Conservation (phyloP, 2,329 filamentous ascomycete species). For the Pestalotiopsis sp. region DNA sequence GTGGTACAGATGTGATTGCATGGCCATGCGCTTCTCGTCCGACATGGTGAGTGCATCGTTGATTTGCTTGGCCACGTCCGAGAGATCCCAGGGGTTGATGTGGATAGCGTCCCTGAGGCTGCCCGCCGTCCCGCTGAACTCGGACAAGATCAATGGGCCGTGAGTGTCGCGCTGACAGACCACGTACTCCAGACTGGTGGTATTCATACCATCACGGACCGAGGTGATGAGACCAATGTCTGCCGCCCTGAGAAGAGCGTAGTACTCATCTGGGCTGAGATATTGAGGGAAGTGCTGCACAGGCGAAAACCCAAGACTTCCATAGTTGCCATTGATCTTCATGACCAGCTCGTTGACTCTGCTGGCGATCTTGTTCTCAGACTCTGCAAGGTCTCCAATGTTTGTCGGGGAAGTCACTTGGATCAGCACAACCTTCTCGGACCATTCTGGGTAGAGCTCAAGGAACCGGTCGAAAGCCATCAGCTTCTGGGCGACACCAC, state of each 20-base stretch:
- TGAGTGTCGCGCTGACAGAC: slow-evolving; percentile 87
- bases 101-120: slow-evolving; percentile 85
- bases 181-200: slow-evolving; percentile 92
- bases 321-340: slow-evolving; percentile 88
- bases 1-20: slow-evolving; percentile 76
- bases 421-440: slow-evolving; percentile 87
- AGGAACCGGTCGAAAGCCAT: slow-evolving; percentile 93
- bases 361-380: slow-evolving; percentile 79
- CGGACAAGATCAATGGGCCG: slow-evolving; percentile 89
- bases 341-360: slow-evolving; percentile 90
- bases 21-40: slow-evolving; percentile 62
- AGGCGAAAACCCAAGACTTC: slow-evolving; percentile 84
- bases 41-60: slow-evolving; percentile 80
- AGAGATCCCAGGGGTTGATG: slow-evolving; percentile 95
- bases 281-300: slow-evolving; percentile 97
- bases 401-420: slow-evolving; percentile 90
- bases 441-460: slow-evolving; percentile 88
- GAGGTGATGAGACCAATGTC: slow-evolving; percentile 95
- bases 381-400: slow-evolving; percentile 77
- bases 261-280: slow-evolving; percentile 86
- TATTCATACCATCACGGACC: slow-evolving; percentile 97
- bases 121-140: slow-evolving; percentile 93
- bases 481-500: slow-evolving; percentile 93
- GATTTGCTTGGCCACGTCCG: slow-evolving; percentile 81
- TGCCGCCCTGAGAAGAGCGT: slow-evolving; percentile 85